Evolutionary conservation across 2,329 filamentous ascomycete genomes (phyloP), one percentile per base, ranked within the genome.

Genomic region (Trichophyton benhamiae): DNA sequence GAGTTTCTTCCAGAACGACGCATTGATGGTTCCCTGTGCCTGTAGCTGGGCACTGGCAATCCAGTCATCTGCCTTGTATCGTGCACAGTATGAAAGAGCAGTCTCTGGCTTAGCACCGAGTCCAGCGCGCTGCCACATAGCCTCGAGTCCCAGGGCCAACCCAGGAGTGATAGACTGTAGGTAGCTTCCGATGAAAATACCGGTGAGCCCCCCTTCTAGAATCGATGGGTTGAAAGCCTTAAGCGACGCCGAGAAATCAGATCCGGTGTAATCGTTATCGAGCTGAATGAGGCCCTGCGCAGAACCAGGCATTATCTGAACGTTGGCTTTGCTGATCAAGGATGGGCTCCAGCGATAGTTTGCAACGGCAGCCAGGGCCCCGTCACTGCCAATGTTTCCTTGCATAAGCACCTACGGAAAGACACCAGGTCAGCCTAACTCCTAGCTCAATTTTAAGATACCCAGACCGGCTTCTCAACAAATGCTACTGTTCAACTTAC

Each of bases 151-250:
- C 60, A 99, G 80, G 57, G 92, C 84, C 65, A 99, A 83, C 70
- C 83, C 87, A 64, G 90, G 88, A 46, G 94, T 99, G 64, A 99
- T 79, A 58, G 91, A 89, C 77, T 99, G 94, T 63, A 99, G 83
- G 77, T 97, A 97, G 79, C 88, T 94, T 69, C 89, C 91, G 70
- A 99, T 91, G 74, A 90, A 90, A 76, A 97, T 96, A 69, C 94
- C 94, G 27, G 92, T 99, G 59, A 96, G 77, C 61, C 91, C 90
- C 63, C 94, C 92, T 73, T 97, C 91, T 60, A 99, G 83, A 67
- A 87, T 80, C 4, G 91, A 96, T n/a, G 94, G 94, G 80, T 97
- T 97, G 72, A 97, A 83, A 71, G 90, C 86, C 80, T 97, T 99
- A 68, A 99, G 72, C 48, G 89, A 92, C 25, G 91, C 90, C 52